Base-by-base conservation (phyloP, 495 filamentous ascomycete species). In the Penicillium cosmopolitanum region DNA sequence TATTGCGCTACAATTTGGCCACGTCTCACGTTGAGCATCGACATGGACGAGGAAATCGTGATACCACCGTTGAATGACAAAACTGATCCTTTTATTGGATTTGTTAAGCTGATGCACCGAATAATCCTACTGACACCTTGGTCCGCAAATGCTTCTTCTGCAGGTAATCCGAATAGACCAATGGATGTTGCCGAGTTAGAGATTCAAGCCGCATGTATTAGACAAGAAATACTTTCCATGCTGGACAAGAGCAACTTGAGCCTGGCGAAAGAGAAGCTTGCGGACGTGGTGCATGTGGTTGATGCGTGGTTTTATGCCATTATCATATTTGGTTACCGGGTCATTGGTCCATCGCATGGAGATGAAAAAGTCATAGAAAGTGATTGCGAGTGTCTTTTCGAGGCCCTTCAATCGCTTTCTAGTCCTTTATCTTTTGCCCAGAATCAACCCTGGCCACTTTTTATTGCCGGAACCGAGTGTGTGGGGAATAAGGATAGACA, bases 1-100 rank as follows among this genome's bases (percentile, higher is more conserved):
- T 44, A 44, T 19, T 44, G 42, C 8, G 42, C 42, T n/a, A 44
- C 42, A n/a, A 44, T 44, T 19, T 44, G 42, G 42, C 42, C 42
- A 18, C 42, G 42, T 19, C 42, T 44, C 16, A 44, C 42, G 0
- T 44, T 44, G 16, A 18, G 16, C 8, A 44, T 44, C 6, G 42
- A 44, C 5, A 19, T 44, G 15, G n/a, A 44, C 8, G 42, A 44
- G 13, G 42, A 0, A 9, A 13, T 10, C 5, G 5, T 19, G n/a
- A 18, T 2, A 19, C 15, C n/a, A 1, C 42, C 42, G 8, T 44
- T 44, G 5, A 9, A 4, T 5, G 7, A 16, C 4, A 19, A 9
- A 1, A n/a, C 5, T 8, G 42, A 44, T 44, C 12, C 42, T 8
- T 44, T 44, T n/a, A 44, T 44, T 44, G 42, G 42, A 13, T 44